A percentile compares a stretch with the other conserved stretches of the same genome.
These are phyloP conservation scores for Pichia cactophila DNA, from an alignment of 1,139 yeast genomes.

Conservation along the genomic window DNA sequence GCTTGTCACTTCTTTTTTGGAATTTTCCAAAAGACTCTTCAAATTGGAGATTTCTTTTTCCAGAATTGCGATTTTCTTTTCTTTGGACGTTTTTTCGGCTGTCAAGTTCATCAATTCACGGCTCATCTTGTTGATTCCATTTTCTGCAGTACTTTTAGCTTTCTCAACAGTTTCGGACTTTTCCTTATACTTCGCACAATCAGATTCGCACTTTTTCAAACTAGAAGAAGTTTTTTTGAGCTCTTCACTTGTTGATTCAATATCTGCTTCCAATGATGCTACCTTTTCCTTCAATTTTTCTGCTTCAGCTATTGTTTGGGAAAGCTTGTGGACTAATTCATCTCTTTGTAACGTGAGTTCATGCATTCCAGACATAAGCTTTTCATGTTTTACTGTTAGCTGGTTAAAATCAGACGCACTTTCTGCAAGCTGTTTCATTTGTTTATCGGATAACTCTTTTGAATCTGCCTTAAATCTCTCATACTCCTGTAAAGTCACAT, in stretches of 20 bases:
- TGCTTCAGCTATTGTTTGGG: slow-evolving; percentile 17
- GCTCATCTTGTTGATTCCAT: slow-evolving; percentile 86
- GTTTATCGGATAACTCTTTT: slow-evolving; percentile 17
- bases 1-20: slow-evolving; percentile 21
- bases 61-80: slow-evolving; percentile 35
- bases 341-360: slow-evolving; percentile 15
- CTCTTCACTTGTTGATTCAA: slow-evolving; percentile 19
- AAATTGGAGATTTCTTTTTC: slow-evolving; percentile 34
- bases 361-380: slow-evolving; percentile 15
- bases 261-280: slow-evolving; percentile 18
- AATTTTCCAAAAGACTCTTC: slow-evolving; percentile 25
- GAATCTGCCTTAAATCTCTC: slow-evolving; percentile 30
- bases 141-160: slow-evolving; percentile 66
- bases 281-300: slow-evolving; percentile 13
- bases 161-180: slow-evolving; percentile 34
- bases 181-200: slow-evolving; percentile 32
- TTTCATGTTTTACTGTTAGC: slow-evolving; percentile 16
- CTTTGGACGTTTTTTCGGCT: slow-evolving; percentile 50
- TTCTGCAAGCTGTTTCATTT: slow-evolving; percentile 23
- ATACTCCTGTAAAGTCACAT: slow-evolving; percentile 29
- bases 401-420: slow-evolving; percentile 20
- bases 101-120: slow-evolving; percentile 66
- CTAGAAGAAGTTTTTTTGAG: slow-evolving; percentile 28
- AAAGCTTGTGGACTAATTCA: slow-evolving; percentile 14
- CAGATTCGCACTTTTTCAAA: slow-evolving; percentile 28